Evolutionary conservation across 2,329 filamentous ascomycete species (phyloP).

Genomic region (Penicillium aurantiogriseum): DNA sequence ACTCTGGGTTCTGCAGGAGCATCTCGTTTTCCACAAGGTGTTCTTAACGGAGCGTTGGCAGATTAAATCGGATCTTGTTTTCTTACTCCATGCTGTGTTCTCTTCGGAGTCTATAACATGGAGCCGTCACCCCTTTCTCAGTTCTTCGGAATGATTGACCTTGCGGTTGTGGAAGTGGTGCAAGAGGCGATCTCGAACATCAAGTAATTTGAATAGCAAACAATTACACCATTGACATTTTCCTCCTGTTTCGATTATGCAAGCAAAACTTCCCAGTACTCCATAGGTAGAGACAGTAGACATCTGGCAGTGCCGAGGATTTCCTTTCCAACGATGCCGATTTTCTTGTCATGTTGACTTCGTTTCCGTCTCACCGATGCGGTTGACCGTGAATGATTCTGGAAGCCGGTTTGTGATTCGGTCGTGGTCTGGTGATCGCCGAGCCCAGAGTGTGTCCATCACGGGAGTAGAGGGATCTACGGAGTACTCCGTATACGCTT

Average conservation of each 20-base stretch:
- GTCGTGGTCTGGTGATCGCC: slow-evolving; percentile 4
- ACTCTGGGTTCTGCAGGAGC: slow-evolving; percentile 71
- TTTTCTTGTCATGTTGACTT: not conserved
- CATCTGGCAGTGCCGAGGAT: not conserved
- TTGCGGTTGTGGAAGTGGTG: slow-evolving; percentile 17
- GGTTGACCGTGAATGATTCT: slow-evolving; percentile 7
- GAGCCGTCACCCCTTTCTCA: slow-evolving; percentile 9
- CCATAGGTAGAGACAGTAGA: not conserved
- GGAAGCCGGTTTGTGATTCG: slow-evolving; percentile 8
- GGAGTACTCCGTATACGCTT: not conserved
- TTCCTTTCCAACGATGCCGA: not conserved
- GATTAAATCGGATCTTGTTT: slow-evolving; percentile 44
- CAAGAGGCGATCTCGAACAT: slow-evolving; percentile 16
- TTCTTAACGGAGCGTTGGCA: slow-evolving; percentile 84
- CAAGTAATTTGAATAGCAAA: slow-evolving; percentile 10
- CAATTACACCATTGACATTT: not conserved
- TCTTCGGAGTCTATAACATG: slow-evolving; percentile 8
- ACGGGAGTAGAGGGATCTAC: not conserved
- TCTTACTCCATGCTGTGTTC: slow-evolving; percentile 25
- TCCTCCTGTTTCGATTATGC: not conserved
- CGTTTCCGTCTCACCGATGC: not conserved
- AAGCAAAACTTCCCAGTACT: not conserved
- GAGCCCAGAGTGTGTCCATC: not conserved
- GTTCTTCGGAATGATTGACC: slow-evolving; percentile 13
- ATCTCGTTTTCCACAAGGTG: slow-evolving; percentile 62